Conservation (phyloP, 306 rosid genomes). For the Mimosa pudica region DNA sequence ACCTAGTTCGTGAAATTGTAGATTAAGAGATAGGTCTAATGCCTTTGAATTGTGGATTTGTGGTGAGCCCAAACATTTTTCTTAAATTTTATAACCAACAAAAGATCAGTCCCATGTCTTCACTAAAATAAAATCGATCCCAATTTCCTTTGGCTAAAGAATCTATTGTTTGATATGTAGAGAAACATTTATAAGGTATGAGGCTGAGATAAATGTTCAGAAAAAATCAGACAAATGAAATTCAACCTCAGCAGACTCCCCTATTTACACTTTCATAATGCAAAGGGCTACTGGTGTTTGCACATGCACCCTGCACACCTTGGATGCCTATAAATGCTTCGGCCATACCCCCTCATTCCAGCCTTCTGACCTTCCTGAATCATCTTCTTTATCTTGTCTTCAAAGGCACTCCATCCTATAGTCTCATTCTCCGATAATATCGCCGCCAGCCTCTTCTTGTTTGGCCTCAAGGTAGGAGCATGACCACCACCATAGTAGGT, state of each 20-base stretch:
- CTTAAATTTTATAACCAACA: no score
- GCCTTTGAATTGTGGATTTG: no score
- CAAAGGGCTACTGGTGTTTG: slow-evolving; percentile 44
- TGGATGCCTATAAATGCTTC: slow-evolving; percentile 88
- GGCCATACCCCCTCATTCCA: slow-evolving; percentile 58
- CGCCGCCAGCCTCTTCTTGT: slow-evolving; percentile 85
- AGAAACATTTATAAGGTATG: no score
- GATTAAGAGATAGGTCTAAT: no score
- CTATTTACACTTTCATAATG: slow-evolving; percentile 3
- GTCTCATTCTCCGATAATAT: slow-evolving; percentile 65
- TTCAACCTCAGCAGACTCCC: slow-evolving; percentile 1
- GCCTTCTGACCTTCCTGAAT: slow-evolving; percentile 75
- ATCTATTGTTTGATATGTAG: neutral
- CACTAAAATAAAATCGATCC: neutral
- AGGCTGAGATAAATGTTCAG: neutral
- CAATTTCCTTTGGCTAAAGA: neutral
- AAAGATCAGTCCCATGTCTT: neutral
- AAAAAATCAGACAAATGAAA: slow-evolving; percentile 8
- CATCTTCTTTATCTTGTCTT: slow-evolving; percentile 83
- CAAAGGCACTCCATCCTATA: slow-evolving; percentile 70
- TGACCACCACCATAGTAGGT: slow-evolving; percentile 71
- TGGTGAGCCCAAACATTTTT: no score
- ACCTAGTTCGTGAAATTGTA: no score
- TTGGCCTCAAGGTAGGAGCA: slow-evolving; percentile 82
- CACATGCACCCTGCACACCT: slow-evolving; percentile 86